Evolutionary conservation across 495 filamentous ascomycete genomes (phyloP), one percentile per base, ranked within the genome.

Genomic region (Patellaria atrata): DNA sequence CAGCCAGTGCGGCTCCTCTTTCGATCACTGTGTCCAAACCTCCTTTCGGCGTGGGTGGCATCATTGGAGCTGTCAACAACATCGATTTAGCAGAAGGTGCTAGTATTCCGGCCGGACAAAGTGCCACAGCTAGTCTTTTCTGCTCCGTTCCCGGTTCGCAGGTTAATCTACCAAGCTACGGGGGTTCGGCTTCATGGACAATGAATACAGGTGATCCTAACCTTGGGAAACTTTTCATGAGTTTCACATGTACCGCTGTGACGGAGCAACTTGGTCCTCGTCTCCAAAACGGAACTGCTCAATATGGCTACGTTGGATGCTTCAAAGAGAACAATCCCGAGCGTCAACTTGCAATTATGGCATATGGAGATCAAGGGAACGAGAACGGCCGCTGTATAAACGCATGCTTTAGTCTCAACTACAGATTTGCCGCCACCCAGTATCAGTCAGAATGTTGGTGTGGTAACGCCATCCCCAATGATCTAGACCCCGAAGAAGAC

Each of bases 361-460:
- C 22, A 10, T 44, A 38, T 21, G 22, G 33, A 4, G 37, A 43
- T 22, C 18, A 30, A 10, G 35, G 33, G 25, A 40, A 40, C 19
- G 31, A 24, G 8, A 47, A 47, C 22, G 35, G 14, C 17, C 15
- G 28, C 3, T 51, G 47, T 27, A 38, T 37, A 7, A 19, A 5
- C 15, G 36, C 44, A 4, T 51, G 47, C 27, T 34, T 15, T 12
- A 28, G 7, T 5, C 27, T 13, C 8, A 58, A 54, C 5, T 64
- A 57, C 25, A 53, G 43, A 3, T 65, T 68, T 37, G 63, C 64
- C 11, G 67, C 60, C 2, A 62, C 63, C 1, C 51, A 71, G 27
- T 71, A 69, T 39, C 54, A 62, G 12, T 41, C 44, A 19, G 64
- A 69, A 43, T 71, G 65, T 40, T 67, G 62, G 60, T 65, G 64